Base-by-base conservation (phyloP, 2,329 filamentous ascomycete species). In the Arthroderma sp. region DNA sequence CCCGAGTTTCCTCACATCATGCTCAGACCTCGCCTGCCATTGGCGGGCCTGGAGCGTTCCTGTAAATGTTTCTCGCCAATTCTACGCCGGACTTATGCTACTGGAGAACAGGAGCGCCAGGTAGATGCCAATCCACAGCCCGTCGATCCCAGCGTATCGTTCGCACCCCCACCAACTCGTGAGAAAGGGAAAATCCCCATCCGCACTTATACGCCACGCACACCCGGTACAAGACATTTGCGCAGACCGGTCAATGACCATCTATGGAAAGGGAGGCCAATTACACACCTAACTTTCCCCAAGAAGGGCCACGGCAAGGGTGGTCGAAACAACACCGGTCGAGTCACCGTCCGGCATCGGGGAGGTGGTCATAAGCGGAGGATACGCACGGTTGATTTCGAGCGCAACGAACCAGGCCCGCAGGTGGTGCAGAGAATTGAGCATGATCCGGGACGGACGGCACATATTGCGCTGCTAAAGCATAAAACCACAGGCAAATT, bases 251-350 rank as follows among this genome's bases (percentile, higher is more conserved):
- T 95, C 66, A 96, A 96, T 66, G 87, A 95, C 58, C 91, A 98
- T 64, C 70, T 98, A 38, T 96, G 86, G 86, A 95, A 94, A 67
- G 91, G 91, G 47, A 75, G 87, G 46, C 85, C 91, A 1, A 80
- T 83, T 53, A 72, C 85, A 31, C 78, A 81, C 42, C 74, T 98
- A 63, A 98, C 93, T 7, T 85, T 86, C 57, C 79, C 87, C 33
- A 94, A 95, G 64, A 89, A 89, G 63, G 91, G 91, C 10, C 87
- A 94, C 56, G 81, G 78, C 43, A 91, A 94, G 63, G 93, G 91
- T 64, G 91, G 91, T 37, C 78, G 91, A 56, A 98, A 98, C 63
- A 83, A 85, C 58, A 82, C 76, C 44, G 93, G 91, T 27, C 73
- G 78, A 52, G 77, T 98, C 49, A 94, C 87, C 0, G 82, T 98